Evolutionary conservation across 371 early-diverging fungal genomes (phyloP), one percentile per base, ranked within the genome.

Genomic region (Rhizomucor pusillus): DNA sequence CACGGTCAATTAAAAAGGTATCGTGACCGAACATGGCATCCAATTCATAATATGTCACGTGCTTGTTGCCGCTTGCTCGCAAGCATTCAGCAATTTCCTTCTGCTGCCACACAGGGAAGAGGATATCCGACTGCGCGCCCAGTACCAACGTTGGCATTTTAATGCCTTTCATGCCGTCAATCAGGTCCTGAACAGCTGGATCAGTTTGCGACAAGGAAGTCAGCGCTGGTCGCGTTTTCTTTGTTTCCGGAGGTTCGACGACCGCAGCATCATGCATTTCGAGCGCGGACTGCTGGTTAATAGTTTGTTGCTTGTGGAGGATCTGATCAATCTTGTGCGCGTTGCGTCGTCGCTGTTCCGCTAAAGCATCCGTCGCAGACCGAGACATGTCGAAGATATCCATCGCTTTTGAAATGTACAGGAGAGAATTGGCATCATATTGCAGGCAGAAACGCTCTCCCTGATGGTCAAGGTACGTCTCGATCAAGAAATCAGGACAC

Each of bases 1-100:
- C 85, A 24, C 84, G 65, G 64, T 95, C 95, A 57, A 96, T 90
- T 67, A 95, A 80, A 66, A 96, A 97, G 7, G 98, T 95, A 60
- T 97, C 97, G 67, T 97, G 98, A 6, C 98, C 98, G 72, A 91
- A 97, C 81, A 93, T 86, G 22, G 94, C 87, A 68, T 96, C 98
- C n/a, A 96, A 68, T 71, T 96, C 98, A 61, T 94, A 96, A 65
- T 94, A 95, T 1, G 97, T 94, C 13, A 97, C 95, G 19, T 73
- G 65, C 45, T 81, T 77, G 73, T 97, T 97, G 18, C 96, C 97
- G 0, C 81, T 81, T 14, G 75, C 77, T 40, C 87, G 82, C 50
- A 97, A 70, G 59, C 88, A 87, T 45, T 88, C 86, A 9, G 95
- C 94, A 56, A 97, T 91, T 66, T 97, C 97, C 69, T 89, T 89